phyloP scores from a whole-genome alignment of 306 rosid genomes.

The Sicyos edulis region DNA sequence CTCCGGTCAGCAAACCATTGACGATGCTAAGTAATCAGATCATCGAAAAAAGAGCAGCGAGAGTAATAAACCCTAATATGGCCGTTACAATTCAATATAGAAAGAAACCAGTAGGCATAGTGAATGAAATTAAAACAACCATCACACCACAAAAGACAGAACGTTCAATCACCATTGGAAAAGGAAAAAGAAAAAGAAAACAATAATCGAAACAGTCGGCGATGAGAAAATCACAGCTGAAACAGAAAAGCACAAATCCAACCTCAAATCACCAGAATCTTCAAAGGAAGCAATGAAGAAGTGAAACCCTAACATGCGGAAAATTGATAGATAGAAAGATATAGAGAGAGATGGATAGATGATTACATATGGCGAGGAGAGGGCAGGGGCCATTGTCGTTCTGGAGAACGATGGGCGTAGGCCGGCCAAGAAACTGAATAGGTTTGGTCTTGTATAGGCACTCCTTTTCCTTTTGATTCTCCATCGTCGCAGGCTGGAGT shows the following conservation, averaged over 20 bases:
- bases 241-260: not conserved
- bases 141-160: not conserved
- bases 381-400: conserved; percentile 99
- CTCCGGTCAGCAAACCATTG: not conserved
- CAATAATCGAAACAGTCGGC: no score
- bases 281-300: conserved; percentile 28
- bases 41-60: conserved; percentile 7
- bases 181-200: no score
- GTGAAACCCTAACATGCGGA: conserved; percentile 24
- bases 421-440: conserved; percentile 82
- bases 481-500: conserved; percentile 18
- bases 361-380: conserved; percentile 91
- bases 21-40: not conserved
- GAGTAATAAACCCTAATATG: conserved; percentile 19
- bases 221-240: not conserved
- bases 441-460: conserved; percentile 72
- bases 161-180: not conserved
- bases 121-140: not conserved
- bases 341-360: not conserved
- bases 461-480: conserved; percentile 35
- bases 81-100: not conserved
- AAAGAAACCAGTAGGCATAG: not conserved
- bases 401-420: conserved; percentile 83
- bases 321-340: not conserved
- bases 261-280: not conserved